phyloP scores from a whole-genome alignment of 768 basidiomycete species.

The Obba rivulosa region DNA sequence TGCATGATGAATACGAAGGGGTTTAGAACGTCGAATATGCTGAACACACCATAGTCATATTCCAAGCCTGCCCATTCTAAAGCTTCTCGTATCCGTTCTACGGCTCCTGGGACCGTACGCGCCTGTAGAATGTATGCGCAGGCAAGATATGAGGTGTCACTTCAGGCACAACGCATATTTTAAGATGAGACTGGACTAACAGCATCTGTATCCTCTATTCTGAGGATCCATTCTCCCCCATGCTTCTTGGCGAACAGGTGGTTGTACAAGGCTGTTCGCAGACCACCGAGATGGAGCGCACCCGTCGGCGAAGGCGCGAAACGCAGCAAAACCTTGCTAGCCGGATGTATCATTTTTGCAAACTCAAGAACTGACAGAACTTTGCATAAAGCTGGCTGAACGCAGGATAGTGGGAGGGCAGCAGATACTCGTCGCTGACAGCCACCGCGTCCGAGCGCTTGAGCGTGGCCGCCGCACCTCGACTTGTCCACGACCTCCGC shows the following conservation, averaged over 20 bases:
- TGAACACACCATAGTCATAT: slow-evolving; percentile 77
- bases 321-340: slow-evolving; percentile 59
- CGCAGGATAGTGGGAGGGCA: too few species aligned
- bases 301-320: slow-evolving; percentile 99
- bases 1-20: neutral
- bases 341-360: too few species aligned
- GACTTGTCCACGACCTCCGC: too few species aligned
- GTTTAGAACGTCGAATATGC: neutral
- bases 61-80: slow-evolving; percentile 89
- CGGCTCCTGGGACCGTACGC: slow-evolving; percentile 75
- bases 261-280: slow-evolving; percentile 92
- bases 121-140: slow-evolving; percentile 48
- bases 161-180: neutral
- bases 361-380: too few species aligned
- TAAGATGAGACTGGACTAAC: slow-evolving; percentile 39
- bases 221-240: slow-evolving; percentile 84
- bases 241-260: slow-evolving; percentile 77
- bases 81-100: slow-evolving; percentile 71
- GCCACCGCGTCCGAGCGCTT: too few species aligned
- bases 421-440: too few species aligned
- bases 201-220: slow-evolving; percentile 94
- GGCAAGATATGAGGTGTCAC: too few species aligned
- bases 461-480: too few species aligned
- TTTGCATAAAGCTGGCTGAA: too few species aligned
- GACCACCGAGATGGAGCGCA: slow-evolving; percentile 87